Evolutionary conservation across 495 filamentous ascomycete species (phyloP).

Genomic region (Penicillium longicatenatum): DNA sequence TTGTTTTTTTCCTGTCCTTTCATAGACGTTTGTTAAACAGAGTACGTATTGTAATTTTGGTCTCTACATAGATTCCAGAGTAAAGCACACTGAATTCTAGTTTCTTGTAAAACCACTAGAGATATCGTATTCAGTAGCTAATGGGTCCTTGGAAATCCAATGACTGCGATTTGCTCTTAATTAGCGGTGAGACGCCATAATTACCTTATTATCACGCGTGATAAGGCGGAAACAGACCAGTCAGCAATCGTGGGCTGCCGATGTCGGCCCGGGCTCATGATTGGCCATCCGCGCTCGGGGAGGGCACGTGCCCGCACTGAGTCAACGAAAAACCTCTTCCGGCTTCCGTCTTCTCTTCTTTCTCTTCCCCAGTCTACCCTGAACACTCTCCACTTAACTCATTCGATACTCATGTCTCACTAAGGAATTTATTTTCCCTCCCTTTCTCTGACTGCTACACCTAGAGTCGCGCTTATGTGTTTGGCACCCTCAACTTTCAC

Average conservation of each 20-base stretch:
- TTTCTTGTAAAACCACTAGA: too few relatives aligned
- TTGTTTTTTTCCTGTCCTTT: not conserved
- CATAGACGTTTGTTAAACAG: not conserved
- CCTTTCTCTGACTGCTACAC: constrained; percentile 41
- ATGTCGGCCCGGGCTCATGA: constrained; percentile 23
- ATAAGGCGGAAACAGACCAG: not conserved
- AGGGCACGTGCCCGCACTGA: constrained; percentile 38
- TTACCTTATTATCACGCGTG: not conserved
- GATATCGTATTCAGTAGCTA: not conserved
- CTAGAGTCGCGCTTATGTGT: constrained; percentile 82
- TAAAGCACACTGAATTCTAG: not conserved
- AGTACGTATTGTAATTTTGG: too few relatives aligned
- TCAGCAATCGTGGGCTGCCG: constrained; percentile 6
- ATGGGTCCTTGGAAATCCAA: not conserved
- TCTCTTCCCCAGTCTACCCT: constrained; percentile 21
- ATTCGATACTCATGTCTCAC: constrained; percentile 28
- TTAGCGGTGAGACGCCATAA: not conserved
- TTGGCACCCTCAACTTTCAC: constrained; percentile 91
- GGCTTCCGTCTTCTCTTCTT: constrained; percentile 17
- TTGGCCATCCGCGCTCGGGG: constrained; percentile 40
- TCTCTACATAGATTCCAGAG: too few relatives aligned
- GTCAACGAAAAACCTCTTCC: constrained; percentile 33
- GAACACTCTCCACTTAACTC: constrained; percentile 9
- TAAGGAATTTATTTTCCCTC: constrained; percentile 25
- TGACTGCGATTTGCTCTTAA: constrained; percentile 3